Conservation (phyloP, 352 stramenopile species). For the Phytophthora fragariaefolia region DNA sequence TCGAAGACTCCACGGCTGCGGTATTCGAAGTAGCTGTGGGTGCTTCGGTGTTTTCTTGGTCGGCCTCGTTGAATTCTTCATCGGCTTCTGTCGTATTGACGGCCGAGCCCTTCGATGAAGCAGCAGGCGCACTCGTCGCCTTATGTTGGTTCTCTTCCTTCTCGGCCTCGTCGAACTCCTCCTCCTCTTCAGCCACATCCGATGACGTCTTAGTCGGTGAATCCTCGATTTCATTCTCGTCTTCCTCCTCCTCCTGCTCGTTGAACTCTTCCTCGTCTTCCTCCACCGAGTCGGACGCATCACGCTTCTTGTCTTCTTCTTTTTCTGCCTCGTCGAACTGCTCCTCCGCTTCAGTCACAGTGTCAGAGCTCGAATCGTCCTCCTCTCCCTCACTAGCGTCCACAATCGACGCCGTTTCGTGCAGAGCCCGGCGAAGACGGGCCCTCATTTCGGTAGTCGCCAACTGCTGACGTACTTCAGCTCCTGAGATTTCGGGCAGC, state of each 20-base stretch:
- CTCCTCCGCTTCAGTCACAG: conserved; percentile 5
- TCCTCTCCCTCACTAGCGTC: conserved; percentile 2
- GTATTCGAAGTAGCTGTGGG: not conserved
- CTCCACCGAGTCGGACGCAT: not conserved
- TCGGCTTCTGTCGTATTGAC: not conserved
- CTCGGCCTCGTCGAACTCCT: conserved; percentile 15
- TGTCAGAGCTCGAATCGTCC: not conserved
- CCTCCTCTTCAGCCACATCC: conserved; percentile 11
- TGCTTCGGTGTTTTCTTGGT: not conserved
- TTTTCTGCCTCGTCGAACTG: conserved; percentile 13
- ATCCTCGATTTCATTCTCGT: too few species aligned
- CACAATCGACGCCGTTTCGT: conserved; percentile 10
- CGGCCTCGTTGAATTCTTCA: conserved; percentile 12
- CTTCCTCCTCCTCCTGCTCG: conserved; percentile 4
- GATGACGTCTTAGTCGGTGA: not conserved
- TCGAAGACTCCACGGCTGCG: not conserved
- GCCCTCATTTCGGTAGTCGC: conserved; percentile 19
- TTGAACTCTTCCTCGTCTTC: conserved; percentile 15
- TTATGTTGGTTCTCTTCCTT: conserved; percentile 16
- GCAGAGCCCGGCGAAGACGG: conserved; percentile 24
- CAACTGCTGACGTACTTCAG: conserved; percentile 11
- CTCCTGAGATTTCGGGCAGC: conserved; percentile 2
- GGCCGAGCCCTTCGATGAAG: not conserved
- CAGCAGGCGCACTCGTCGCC: not conserved
- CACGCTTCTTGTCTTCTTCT: conserved; percentile 1